Evolutionary conservation across 306 rosid species (phyloP).

Genomic region (Biancaea sappan): DNA sequence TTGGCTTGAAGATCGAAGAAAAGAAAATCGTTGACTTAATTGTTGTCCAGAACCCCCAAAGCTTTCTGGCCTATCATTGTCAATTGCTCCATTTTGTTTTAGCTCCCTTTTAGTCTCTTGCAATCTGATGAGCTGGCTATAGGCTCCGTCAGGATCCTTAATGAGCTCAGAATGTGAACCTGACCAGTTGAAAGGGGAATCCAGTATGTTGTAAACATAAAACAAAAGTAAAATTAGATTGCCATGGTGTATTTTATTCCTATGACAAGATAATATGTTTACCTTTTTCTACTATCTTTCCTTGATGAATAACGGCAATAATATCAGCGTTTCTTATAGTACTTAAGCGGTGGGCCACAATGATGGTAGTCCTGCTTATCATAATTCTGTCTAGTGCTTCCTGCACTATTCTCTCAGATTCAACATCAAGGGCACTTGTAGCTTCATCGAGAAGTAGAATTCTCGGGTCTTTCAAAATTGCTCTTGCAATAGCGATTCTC

Average conservation of each 20-base stretch:
- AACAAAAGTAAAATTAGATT: not conserved
- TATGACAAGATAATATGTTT: not conserved
- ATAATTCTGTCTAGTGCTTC: constrained; percentile 71
- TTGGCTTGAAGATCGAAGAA: constrained; percentile 49
- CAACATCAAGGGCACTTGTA: constrained; percentile 69
- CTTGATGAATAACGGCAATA: constrained; percentile 72
- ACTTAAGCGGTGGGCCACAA: constrained; percentile 79
- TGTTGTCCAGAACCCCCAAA: constrained; percentile 41
- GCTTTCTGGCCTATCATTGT: constrained; percentile 42
- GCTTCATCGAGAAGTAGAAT: constrained; percentile 72
- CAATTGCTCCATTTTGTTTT: constrained; percentile 39
- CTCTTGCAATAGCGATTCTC: constrained; percentile 76
- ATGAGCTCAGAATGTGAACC: constrained; percentile 66
- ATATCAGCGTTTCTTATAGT: constrained; percentile 61
- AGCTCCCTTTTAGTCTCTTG: constrained; percentile 50
- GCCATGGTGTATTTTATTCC: not conserved
- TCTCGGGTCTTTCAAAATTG: constrained; percentile 70
- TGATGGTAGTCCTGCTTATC: constrained; percentile 65
- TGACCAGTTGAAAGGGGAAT: constrained; percentile 28
- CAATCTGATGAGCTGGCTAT: constrained; percentile 61
- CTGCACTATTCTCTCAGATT: constrained; percentile 70
- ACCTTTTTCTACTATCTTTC: constrained; percentile 74
- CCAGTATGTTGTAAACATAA: not conserved
- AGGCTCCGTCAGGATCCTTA: constrained; percentile 64
- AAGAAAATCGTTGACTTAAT: constrained; percentile 48